Evolutionary conservation across 768 basidiomycete genomes (phyloP), one percentile per base, ranked within the genome.

Genomic region (Arthromyces matolae): DNA sequence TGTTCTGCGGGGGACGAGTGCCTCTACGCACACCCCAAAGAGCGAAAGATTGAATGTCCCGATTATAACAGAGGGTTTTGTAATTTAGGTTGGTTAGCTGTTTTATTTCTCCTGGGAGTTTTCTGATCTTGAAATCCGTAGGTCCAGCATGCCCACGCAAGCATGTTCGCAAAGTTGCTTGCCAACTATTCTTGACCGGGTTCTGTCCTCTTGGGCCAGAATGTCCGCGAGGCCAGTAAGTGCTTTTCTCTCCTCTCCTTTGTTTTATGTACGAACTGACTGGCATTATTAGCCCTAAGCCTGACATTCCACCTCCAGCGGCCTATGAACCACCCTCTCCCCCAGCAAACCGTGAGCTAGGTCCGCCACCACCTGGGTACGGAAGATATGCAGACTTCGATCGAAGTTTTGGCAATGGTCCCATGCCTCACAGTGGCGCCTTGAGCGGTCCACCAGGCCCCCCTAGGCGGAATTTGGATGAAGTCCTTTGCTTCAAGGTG

Each of bases 1-100:
- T 98, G 96, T 65, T 90, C 91, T 20, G 86, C 93, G 16, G 95
- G 96, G 47, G 93, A 95, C 57, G 94, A 98, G 67, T 99, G 96
- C 64, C 73, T 99, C 56, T 99, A 98, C 64, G 90, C 91, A 13
- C 92, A 95, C 62, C 93, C 92, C 10, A 91, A 93, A 64, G 91
- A 93, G 67, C 79, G 93, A 42, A 80, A 83, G 48, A 82, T 90
- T 3, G 93, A 95, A 62, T 99, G 96, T 63, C 93, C 93, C 31
- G 93, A 96, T 64, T 99, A 94, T 65, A 87, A 87, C 55, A 76
- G 95, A 52, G 96, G 96, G 0, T 99, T 98, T 64, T 99, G 96
- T 66, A 88, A 84, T 64, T 75, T 93, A 49, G 94, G 94, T 93
- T 50, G 49, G 81, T 71, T n/a, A n/a, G n/a, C 14, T 45, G 46